Percentiles rank a stretch among this genome's conserved stretches.
These are phyloP conservation scores for Nepenthes gracilis DNA, from an alignment of 148 eudicot species.

Conservation along the genomic window DNA sequence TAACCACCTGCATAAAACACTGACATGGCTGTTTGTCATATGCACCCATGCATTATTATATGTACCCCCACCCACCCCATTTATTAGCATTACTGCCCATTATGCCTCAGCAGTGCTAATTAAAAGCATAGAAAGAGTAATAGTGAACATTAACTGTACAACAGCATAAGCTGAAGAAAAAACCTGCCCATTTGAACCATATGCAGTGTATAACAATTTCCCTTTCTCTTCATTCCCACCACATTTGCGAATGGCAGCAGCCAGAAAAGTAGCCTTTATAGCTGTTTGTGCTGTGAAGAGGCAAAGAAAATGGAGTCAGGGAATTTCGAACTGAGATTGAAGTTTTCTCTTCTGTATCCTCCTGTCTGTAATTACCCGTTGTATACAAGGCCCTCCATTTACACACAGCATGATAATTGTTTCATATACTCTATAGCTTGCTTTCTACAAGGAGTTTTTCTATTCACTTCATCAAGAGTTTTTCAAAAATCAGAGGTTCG, in stretches of 20 bases:
- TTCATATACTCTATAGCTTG: too few relatives aligned
- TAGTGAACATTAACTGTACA: not conserved
- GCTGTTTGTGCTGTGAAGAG: conserved; percentile 75
- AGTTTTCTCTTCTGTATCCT: too few relatives aligned
- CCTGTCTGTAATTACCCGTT: too few relatives aligned
- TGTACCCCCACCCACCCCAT: not conserved
- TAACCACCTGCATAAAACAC: not conserved
- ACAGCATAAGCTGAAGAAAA: conserved; percentile 9
- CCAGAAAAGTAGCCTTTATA: conserved; percentile 61
- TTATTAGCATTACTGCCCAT: too few relatives aligned
- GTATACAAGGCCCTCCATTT: too few relatives aligned
- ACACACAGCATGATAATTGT: too few relatives aligned
- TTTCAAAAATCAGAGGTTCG: too few relatives aligned
- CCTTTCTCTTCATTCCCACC: conserved; percentile 99
- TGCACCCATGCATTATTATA: not conserved
- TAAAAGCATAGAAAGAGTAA: not conserved
- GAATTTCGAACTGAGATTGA: not conserved
- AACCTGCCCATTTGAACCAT: conserved; percentile 96
- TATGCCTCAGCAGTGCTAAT: too few relatives aligned
- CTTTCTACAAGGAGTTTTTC: too few relatives aligned
- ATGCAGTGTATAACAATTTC: conserved; percentile 56
- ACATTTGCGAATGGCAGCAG: conserved; percentile 90
- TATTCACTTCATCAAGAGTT: too few relatives aligned
- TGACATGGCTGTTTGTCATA: not conserved
- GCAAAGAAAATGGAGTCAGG: conserved; percentile 9